These are phyloP conservation scores for Trichoderma harzianum DNA, from an alignment of 2,329 filamentous ascomycete genomes.

Conservation along the genomic window DNA sequence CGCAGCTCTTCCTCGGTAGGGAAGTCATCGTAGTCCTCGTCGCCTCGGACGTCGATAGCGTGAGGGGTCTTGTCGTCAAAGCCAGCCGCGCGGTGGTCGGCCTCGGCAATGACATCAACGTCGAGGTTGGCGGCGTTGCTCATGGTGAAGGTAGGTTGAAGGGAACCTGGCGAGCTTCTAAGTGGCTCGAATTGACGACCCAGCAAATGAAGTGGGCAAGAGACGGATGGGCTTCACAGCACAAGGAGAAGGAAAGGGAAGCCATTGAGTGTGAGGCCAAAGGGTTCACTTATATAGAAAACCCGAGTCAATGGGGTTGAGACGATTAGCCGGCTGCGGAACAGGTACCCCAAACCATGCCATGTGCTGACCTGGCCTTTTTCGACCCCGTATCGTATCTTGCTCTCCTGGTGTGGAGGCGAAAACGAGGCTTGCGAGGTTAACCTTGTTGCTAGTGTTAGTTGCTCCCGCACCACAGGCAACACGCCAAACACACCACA, in stretches of 20 bases:
- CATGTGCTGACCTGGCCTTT: slow-evolving; percentile 3
- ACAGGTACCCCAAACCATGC: not conserved
- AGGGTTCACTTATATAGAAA: slow-evolving; percentile 13
- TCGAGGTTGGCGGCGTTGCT: slow-evolving; percentile 35
- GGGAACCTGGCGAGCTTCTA: not conserved
- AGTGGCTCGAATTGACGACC: slow-evolving; percentile 2
- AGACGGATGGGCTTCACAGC: slow-evolving; percentile 13
- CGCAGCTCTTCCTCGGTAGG: slow-evolving; percentile 61
- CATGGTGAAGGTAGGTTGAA: slow-evolving; percentile 27
- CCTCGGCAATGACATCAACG: slow-evolving; percentile 35
- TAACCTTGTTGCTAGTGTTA: not conserved
- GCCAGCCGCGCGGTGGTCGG: slow-evolving; percentile 28
- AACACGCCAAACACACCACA: not conserved
- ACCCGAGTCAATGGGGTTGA: not conserved
- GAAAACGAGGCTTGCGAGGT: not conserved
- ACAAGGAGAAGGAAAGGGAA: slow-evolving; percentile 9
- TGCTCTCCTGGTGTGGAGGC: not conserved
- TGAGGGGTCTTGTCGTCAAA: slow-evolving; percentile 25
- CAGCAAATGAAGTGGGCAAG: not conserved
- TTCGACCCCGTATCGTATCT: not conserved
- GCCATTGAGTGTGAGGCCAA: not conserved
- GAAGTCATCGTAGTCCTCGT: slow-evolving; percentile 35
- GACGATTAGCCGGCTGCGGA: not conserved
- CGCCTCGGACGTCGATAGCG: slow-evolving; percentile 23
- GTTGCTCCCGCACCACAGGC: not conserved